Percentiles rank a stretch among this genome's conserved stretches.
Conservation (phyloP, 2,329 filamentous ascomycete species). For the Neodidymelliopsis sp. region DNA sequence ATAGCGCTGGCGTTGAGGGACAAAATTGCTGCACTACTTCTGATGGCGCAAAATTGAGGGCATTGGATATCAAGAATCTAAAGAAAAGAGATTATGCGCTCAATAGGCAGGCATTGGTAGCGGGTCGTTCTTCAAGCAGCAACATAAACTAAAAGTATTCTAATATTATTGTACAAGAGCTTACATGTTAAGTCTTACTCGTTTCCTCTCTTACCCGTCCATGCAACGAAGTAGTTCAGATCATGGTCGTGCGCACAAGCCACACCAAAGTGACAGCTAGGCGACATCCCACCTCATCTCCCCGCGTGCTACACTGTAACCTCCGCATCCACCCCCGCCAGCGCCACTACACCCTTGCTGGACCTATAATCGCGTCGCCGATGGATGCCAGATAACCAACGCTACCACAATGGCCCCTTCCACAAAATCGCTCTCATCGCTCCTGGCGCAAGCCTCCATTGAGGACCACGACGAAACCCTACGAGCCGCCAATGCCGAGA, state of each 20-base stretch:
- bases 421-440: conserved; percentile 58
- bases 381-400: conserved; percentile 35
- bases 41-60: conserved; percentile 8
- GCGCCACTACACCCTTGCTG: conserved; percentile 7
- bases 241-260: conserved; percentile 14
- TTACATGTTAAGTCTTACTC: too few relatives aligned
- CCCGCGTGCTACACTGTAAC: conserved; percentile 37
- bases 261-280: conserved; percentile 25
- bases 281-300: conserved; percentile 42
- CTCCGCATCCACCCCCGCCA: conserved; percentile 31
- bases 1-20: conserved; percentile 41
- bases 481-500: conserved; percentile 64
- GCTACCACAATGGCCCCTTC: conserved; percentile 49
- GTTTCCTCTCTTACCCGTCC: too few relatives aligned
- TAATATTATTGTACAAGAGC: neutral
- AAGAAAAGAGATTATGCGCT: neutral
- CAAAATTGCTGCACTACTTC: neutral
- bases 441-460: conserved; percentile 65
- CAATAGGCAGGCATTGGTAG: neutral
- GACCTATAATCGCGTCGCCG: conserved; percentile 13
- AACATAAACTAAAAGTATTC: neutral
- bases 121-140: neutral
- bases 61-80: conserved; percentile 16
- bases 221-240: neutral
- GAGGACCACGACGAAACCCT: conserved; percentile 79